Evolutionary conservation across 208 protist genomes (phyloP), one percentile per base, ranked within the genome.

Genomic region (Naegleria gruberi): DNA sequence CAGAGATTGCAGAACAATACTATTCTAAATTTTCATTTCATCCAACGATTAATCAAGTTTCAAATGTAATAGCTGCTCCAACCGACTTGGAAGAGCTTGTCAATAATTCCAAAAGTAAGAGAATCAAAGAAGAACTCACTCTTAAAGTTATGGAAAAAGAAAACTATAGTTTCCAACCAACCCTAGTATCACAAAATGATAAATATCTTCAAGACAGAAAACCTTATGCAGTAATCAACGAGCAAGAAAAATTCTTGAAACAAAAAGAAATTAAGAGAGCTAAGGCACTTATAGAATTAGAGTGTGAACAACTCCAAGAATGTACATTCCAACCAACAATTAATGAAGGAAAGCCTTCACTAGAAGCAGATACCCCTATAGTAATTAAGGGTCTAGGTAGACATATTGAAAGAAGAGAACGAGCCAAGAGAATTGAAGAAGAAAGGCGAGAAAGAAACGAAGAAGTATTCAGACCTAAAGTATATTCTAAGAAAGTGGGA

Each of bases 391-490:
- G 83, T 41, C 42, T 87, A 55, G 44, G 83, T 23, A 87, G 55
- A 51, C 83, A 87, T 87, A 57, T 87, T 3, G 83, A 87, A 19
- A 45, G 83, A 55, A n/a, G 43, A 26, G 83, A 87, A 41, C 2
- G n/a, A 40, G 83, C 83, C 37, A 87, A 87, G 44, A 51, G 34
- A 55, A 47, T 87, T 34, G 83, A 47, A 34, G 43, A 87, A 41
- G 83, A 87, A 15, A 87, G 40, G 43, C 51, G 55, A 37, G 83
- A 87, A 4, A 15, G 83, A 12, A 19, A 87, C 10, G 83, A 87
- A 34, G 30, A 87, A 55, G 83, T 87, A 1, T 87, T 87, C 55
- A 15, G 43, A 87, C 43, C 83, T 23, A 87, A 55, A 40, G 44
- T 87, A 17, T n/a, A 77, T 37, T 37, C 30, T n/a, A 77, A 77